Conservation (phyloP, 345 rosid genomes). For the Gossypium turneri region DNA sequence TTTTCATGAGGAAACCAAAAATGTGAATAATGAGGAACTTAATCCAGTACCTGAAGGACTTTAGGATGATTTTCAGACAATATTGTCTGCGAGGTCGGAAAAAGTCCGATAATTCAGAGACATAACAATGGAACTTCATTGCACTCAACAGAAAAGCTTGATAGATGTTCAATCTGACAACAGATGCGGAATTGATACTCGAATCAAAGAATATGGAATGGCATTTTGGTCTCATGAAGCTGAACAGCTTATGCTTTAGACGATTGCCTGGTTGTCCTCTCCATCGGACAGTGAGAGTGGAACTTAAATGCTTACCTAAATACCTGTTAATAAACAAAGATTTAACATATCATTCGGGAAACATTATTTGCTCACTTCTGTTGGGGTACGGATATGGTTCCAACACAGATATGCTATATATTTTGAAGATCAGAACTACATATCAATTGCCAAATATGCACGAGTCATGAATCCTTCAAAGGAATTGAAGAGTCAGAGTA, state of each 20-base stretch:
- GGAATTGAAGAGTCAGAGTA: too few relatives aligned
- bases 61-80: constrained; percentile 38
- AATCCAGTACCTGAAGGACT: constrained; percentile 50
- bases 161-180: constrained; percentile 72
- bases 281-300: constrained; percentile 61
- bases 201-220: constrained; percentile 77
- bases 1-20: neutral
- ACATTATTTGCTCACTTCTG: neutral
- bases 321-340: constrained; percentile 48
- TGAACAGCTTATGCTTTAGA: constrained; percentile 41
- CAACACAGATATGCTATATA: too few relatives aligned
- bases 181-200: constrained; percentile 61
- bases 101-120: constrained; percentile 44
- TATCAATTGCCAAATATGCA: too few relatives aligned
- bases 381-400: neutral
- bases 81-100: constrained; percentile 40
- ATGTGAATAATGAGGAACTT: neutral
- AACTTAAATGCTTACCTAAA: constrained; percentile 52
- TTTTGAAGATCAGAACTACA: too few relatives aligned
- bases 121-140: constrained; percentile 77
- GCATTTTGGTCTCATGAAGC: constrained; percentile 69
- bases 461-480: too few relatives aligned
- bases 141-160: constrained; percentile 74
- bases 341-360: neutral
- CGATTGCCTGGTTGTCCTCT: constrained; percentile 41